phyloP scores from a whole-genome alignment of 257 asterid species.

The Coffea eugenioides region DNA sequence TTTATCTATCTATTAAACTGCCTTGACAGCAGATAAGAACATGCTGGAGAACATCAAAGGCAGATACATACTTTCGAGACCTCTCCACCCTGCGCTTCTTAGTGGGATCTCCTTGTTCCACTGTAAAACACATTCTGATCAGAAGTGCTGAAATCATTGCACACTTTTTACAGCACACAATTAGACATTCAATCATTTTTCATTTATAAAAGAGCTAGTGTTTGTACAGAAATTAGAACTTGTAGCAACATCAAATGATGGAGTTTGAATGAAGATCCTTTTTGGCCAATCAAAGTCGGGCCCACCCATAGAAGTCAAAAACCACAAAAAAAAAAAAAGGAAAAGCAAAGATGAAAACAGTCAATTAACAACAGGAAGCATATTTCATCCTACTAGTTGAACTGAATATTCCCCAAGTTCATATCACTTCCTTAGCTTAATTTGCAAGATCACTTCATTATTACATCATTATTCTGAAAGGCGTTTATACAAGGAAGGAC shows the following conservation, averaged over 20 bases:
- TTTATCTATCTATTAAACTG: neutral
- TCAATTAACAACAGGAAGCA: neutral
- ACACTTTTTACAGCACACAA: neutral
- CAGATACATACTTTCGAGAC: slow-evolving; percentile 69
- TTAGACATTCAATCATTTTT: neutral
- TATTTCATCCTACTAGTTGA: neutral
- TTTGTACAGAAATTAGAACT: neutral
- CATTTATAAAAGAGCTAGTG: neutral
- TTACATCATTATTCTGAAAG: neutral
- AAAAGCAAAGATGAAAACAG: no score
- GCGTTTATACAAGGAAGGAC: neutral
- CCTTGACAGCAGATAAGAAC: neutral
- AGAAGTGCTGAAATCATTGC: slow-evolving; percentile 7
- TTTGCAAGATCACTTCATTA: neutral
- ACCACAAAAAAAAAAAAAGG: neutral
- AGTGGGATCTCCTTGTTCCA: slow-evolving; percentile 81
- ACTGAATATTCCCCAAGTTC: neutral
- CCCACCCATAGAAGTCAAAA: neutral
- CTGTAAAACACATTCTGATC: slow-evolving; percentile 43
- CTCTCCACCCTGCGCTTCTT: slow-evolving; percentile 87
- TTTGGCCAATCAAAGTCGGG: neutral
- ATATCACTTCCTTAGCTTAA: neutral
- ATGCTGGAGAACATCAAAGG: neutral
- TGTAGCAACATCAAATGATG: neutral
- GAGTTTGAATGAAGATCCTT: neutral